Conservation (phyloP, 2,329 filamentous ascomycete species). For the Colletotrichum trifolii region DNA sequence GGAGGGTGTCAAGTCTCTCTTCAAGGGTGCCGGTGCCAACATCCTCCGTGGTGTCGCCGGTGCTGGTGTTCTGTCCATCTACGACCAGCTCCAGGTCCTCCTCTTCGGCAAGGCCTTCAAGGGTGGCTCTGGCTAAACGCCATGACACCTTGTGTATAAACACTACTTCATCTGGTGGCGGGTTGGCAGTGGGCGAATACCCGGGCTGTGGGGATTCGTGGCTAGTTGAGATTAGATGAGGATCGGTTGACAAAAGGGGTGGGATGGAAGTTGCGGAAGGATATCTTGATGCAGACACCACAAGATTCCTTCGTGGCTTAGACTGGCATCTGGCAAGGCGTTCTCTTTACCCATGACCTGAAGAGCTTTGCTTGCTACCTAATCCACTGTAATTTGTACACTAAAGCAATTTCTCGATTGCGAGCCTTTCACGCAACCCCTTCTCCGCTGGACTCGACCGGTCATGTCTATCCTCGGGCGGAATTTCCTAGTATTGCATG, state of each 20-base stretch:
- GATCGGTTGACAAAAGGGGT: constrained; percentile 55
- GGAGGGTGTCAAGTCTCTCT: constrained; percentile 98
- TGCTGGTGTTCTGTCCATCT: constrained; percentile 99
- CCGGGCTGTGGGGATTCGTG: constrained; percentile 48
- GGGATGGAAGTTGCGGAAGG: constrained; percentile 61
- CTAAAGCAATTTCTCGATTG: constrained; percentile 65
- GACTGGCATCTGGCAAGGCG: constrained; percentile 61
- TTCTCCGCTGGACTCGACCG: constrained; percentile 45
- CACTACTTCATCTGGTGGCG: constrained; percentile 45
- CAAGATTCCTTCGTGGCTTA: constrained; percentile 55
- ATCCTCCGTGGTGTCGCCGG: constrained; percentile 99
- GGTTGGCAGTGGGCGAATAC: constrained; percentile 45
- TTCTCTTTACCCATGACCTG: constrained; percentile 55
- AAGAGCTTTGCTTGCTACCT: constrained; percentile 55
- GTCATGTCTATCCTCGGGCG: constrained; percentile 35
- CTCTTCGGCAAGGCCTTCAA: constrained; percentile 99
- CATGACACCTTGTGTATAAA: constrained; percentile 55
- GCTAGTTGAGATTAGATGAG: constrained; percentile 41
- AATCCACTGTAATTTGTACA: constrained; percentile 73
- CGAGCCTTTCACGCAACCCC: constrained; percentile 51
- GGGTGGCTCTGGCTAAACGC: constrained; percentile 63
- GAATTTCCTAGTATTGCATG: constrained; percentile 35
- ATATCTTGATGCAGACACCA: constrained; percentile 52
- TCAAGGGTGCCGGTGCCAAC: constrained; percentile 99
- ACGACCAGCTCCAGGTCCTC: constrained; percentile 99